Evolutionary conservation across 2,329 filamentous ascomycete genomes (phyloP), one percentile per base, ranked within the genome.

Genomic region (Xylaria sp.): DNA sequence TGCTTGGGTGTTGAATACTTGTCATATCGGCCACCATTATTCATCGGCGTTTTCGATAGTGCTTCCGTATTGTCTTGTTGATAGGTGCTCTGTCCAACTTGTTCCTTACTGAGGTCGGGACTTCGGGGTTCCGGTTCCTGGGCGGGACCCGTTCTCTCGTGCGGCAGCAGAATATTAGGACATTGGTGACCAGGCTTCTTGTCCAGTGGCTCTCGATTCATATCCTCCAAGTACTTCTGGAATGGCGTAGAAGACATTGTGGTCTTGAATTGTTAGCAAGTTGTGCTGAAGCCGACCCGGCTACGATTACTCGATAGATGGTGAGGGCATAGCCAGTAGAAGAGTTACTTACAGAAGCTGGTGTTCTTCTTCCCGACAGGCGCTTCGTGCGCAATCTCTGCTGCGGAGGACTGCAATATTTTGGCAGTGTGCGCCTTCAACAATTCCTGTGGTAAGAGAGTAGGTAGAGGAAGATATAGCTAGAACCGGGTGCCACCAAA

Each of bases 151-250:
- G 16, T 47, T 44, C 68, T 67, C 66, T 66, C 63, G 21, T 69
- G 67, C 2, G 67, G 67, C 6, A 61, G 44, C n/a, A 69, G 37
- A 44, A 13, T 10, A 40, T 5, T n/a, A n/a, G 61, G 40, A 21
- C 21, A 3, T 29, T 57, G 51, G 16, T 16, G 5, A 32, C 40
- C 60, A 23, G 55, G 18, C 44, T 37, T 54, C 10, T 59, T 64
- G 9, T 32, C 50, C 18, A 69, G 57, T 48, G 57, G 6, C 18
- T 70, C 61, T 32, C 47, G 40, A 25, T 65, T 64, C 65, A 65
- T 70, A 1, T 13, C 65, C 16, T 62, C 58, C 53, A 62, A 10
- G n/a, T 60, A 61, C 40, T 58, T 65, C 37, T 55, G 61, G n/a
- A 69, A 66, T 1, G 23, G 27, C 0, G 44, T 32, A 37, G 55